A percentile compares a stretch with the other conserved stretches of the same genome.
These are phyloP conservation scores for Clavariopsis aquatica DNA, from an alignment of 495 filamentous ascomycete genomes.

Conservation along the genomic window DNA sequence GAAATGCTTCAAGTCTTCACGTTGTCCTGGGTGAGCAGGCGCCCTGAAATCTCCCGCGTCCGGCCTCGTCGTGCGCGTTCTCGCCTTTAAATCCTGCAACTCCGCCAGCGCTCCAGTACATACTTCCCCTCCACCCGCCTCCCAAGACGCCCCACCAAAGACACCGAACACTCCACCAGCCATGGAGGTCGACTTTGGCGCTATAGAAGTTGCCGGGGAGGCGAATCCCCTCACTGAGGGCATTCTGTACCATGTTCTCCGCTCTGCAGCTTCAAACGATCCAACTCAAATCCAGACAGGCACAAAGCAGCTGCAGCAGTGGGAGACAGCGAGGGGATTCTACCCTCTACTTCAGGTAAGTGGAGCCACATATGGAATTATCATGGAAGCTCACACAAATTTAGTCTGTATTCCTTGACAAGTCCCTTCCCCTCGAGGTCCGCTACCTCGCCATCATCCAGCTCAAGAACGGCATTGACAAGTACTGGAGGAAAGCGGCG, in stretches of 20 bases:
- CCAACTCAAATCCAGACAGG: slow-evolving; percentile 76
- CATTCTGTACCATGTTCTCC: slow-evolving; percentile 70
- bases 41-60: not conserved
- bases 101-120: not conserved
- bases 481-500: slow-evolving; percentile 81
- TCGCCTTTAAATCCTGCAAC: not conserved
- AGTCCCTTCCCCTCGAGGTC: slow-evolving; percentile 67
- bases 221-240: slow-evolving; percentile 63
- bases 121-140: not conserved
- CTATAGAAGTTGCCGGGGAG: slow-evolving; percentile 60
- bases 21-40: slow-evolving; percentile 25
- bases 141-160: not conserved
- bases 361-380: not conserved
- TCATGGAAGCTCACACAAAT: not conserved
- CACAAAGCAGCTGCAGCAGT: slow-evolving; percentile 77
- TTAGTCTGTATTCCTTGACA: slow-evolving; percentile 67
- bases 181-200: slow-evolving; percentile 29
- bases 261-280: slow-evolving; percentile 70
- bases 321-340: slow-evolving; percentile 76
- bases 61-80: not conserved
- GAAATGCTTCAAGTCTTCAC: slow-evolving; percentile 10
- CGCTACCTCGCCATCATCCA: slow-evolving; percentile 91
- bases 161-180: not conserved
- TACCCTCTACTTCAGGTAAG: slow-evolving; percentile 77
- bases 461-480: slow-evolving; percentile 93